Base-by-base conservation (phyloP, 108 stramenopile species). In the Skeletonema potamos region DNA sequence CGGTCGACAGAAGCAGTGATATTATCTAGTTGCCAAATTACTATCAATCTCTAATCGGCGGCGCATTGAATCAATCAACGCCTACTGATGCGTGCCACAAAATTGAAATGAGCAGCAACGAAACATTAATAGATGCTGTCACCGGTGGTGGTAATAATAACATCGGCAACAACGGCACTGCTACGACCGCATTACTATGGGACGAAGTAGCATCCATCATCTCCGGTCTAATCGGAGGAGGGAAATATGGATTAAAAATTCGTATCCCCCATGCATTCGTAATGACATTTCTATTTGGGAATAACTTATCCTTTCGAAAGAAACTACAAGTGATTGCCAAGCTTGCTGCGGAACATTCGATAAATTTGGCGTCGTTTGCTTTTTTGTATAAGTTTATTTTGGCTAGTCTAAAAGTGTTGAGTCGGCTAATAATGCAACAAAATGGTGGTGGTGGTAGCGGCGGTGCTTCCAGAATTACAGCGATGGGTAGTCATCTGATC, bases 211-310 rank as follows among this genome's bases (percentile, higher is more conserved):
- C 78, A 10, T 87, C 92, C 30, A 83, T 93, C 33, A 17, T 85
- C 26, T 70, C 79, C 3, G 92, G 85, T 44, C 68, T 90, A n/a
- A 76, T 91, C 3, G 92, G 86, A 27, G 93, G 93, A 15, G 85
- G 88, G 46, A 67, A 77, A 17, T 94, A 94, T 78, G 93, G 93
- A 27, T 56, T 92, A 68, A 94, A 94, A 80, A 88, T 94, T 26
- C 86, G 93, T 13, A 36, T 92, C 11, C 93, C 93, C 4, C 93
- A 94, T 62, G 87, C 93, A 0, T 27, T 90, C 6, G 84, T 94
- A 13, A 94, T 92, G 93, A 92, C 88, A 13, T 87, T 82, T 29
- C 66, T 92, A 34, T 92, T 92, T 75, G 85, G 85, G 26, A 64
- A 74, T n/a, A 66, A 89, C 39, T 57, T 86, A 56, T 73, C 87